phyloP scores from a whole-genome alignment of 2,329 filamentous ascomycete genomes.

The Claviceps spartinae region DNA sequence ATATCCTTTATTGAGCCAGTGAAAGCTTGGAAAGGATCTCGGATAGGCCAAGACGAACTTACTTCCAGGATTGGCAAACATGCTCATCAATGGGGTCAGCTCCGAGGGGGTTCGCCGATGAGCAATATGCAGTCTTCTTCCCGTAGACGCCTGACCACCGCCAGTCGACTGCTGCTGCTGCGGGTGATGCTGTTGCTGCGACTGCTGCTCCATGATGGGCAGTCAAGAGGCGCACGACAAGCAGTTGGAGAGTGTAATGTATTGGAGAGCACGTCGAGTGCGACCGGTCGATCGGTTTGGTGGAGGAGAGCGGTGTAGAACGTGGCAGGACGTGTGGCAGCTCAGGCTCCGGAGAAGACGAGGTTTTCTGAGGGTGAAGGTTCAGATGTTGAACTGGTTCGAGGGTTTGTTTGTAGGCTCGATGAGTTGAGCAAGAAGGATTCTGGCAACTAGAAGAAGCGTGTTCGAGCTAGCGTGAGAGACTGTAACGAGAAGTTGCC shows the following conservation, averaged over 20 bases:
- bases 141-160: conserved; percentile 58
- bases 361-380: background rate
- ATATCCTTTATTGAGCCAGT: background rate
- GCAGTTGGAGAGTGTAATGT: background rate
- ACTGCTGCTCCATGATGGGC: conserved; percentile 44
- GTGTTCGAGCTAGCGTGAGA: conserved; percentile 5
- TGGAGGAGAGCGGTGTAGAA: background rate
- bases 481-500: conserved; percentile 9
- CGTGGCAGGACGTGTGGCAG: background rate
- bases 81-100: conserved; percentile 94
- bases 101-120: conserved; percentile 95
- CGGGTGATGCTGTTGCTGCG: conserved; percentile 42
- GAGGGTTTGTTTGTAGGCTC: background rate
- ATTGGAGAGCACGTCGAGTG: conserved; percentile 27
- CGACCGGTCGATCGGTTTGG: conserved; percentile 10
- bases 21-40: background rate
- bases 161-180: conserved; percentile 35
- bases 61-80: conserved; percentile 56
- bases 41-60: conserved; percentile 24
- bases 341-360: background rate
- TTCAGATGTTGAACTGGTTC: too few relatives aligned
- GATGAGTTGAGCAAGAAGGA: background rate
- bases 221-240: conserved; percentile 28
- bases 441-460: background rate
- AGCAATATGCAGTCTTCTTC: conserved; percentile 89